Evolutionary conservation across 345 rosid species (phyloP).

Genomic region (Acer negundo): DNA sequence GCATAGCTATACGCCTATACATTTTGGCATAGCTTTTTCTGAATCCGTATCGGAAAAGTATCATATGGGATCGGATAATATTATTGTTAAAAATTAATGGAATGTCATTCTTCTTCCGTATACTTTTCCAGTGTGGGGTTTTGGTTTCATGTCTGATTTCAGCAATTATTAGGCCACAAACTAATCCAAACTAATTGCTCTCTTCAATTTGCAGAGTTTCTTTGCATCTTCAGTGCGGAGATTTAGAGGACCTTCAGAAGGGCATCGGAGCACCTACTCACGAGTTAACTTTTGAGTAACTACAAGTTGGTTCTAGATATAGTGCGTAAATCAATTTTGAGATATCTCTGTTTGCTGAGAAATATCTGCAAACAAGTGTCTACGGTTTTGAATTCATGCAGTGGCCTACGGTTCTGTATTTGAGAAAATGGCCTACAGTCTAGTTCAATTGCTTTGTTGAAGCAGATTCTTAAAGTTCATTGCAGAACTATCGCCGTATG

Average conservation of each 20-base stretch:
- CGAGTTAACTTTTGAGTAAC: constrained; percentile 61
- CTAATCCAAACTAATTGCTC: constrained; percentile 2
- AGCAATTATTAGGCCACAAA: neutral
- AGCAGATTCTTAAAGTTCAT: constrained; percentile 8
- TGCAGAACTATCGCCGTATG: constrained; percentile 2
- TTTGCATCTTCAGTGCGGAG: constrained; percentile 54
- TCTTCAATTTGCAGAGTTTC: constrained; percentile 48
- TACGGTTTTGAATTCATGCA: neutral
- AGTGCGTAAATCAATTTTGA: constrained; percentile 9
- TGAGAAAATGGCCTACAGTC: neutral
- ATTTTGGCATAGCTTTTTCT: neutral
- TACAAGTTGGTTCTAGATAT: constrained; percentile 18
- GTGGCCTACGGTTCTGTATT: neutral
- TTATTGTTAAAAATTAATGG: neutral
- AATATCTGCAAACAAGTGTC: neutral
- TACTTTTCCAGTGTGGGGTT: neutral
- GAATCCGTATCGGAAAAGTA: neutral
- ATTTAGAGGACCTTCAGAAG: constrained; percentile 61
- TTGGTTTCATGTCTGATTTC: neutral
- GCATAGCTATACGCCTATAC: neutral
- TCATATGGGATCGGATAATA: neutral
- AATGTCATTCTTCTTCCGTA: neutral
- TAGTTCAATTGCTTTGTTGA: neutral
- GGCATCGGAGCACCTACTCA: constrained; percentile 64
- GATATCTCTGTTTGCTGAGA: constrained; percentile 3